A percentile compares a stretch with the other conserved stretches of the same genome.
phyloP scores from a whole-genome alignment of 257 asterid genomes.

The Gentiana macrophylla region DNA sequence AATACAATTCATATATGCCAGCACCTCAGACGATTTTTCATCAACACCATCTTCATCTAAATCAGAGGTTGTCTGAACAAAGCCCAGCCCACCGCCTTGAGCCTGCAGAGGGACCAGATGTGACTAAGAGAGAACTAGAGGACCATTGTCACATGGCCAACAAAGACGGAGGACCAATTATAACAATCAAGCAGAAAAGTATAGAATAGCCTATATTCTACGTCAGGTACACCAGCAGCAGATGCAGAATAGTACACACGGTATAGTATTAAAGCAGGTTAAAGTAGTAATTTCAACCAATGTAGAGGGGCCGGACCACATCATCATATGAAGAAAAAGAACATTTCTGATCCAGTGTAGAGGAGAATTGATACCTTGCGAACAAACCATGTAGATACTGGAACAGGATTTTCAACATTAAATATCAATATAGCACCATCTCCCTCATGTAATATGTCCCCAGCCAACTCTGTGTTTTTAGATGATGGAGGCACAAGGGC shows the following conservation, averaged over 20 bases:
- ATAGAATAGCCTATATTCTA: too few relatives aligned
- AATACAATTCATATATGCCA: conserved; percentile 44
- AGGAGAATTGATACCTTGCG: conserved; percentile 43
- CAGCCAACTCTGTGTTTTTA: conserved; percentile 16
- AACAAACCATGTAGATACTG: conserved; percentile 65
- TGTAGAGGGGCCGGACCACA: too few relatives aligned
- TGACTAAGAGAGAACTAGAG: neutral
- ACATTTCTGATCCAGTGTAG: neutral
- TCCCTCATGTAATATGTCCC: conserved; percentile 15
- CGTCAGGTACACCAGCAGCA: too few relatives aligned
- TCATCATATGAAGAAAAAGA: too few relatives aligned
- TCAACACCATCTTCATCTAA: conserved; percentile 25
- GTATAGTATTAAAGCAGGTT: too few relatives aligned
- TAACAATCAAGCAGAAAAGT: too few relatives aligned
- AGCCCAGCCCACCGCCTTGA: conserved; percentile 58
- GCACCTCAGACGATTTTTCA: conserved; percentile 29
- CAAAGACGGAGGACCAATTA: too few relatives aligned
- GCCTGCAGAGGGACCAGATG: conserved; percentile 37
- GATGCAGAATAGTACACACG: too few relatives aligned
- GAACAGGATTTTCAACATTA: conserved; percentile 51
- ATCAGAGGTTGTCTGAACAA: conserved; percentile 28
- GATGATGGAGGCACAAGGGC: conserved; percentile 31
- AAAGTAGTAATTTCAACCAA: too few relatives aligned
- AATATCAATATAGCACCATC: conserved; percentile 65
- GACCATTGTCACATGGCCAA: too few relatives aligned